Evolutionary conservation across 805 yeast genomes (phyloP), one percentile per base, ranked within the genome.

Genomic region (Wilhelminamyces savonicus): DNA sequence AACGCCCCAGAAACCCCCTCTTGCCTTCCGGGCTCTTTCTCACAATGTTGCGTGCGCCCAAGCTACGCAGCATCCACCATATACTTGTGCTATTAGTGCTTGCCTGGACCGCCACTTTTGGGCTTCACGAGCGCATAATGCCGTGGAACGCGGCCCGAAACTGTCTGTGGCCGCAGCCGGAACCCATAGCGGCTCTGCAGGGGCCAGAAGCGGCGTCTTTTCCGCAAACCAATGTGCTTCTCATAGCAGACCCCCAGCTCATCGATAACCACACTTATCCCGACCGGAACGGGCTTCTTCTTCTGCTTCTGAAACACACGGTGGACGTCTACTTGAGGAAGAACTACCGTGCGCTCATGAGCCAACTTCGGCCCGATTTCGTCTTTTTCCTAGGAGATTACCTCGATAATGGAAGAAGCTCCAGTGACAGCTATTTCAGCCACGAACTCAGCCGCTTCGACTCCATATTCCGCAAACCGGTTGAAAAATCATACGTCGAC

Each of bases 221-320:
- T 8, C 6, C 19, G 6, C 19, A 17, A 8, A 54, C 59, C 22
- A 52, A 51, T 24, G 51, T 65, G 20, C 36, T 64, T 25, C 39
- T 64, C 7, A 54, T 65, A 13, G 68, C 71, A 4, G 70, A 65
- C 31, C 69, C 71, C 5, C 70, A 64, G 35, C 51, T 65, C 23
- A 63, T 64, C 20, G 71, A 64, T 38, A 49, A 48, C 35, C 70
- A 64, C 40, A 65, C 70, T 4, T 65, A 64, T 32, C 69, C 68
- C 0, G 65, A 62, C 4, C 50, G 70, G 16, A 53, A 51, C 39
- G 36, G 35, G 9, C 25, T 45, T 6, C 44, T 63, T 8, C 47
- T 64, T 21, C 35, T 39, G 24, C 35, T 63, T 13, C 59, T 66
- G 2, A 45, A 63, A 32, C 70, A 64, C 37, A 64, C 69, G 3